phyloP scores from a whole-genome alignment of 192 early-diverging fungal species.

The Podila epicladia region DNA sequence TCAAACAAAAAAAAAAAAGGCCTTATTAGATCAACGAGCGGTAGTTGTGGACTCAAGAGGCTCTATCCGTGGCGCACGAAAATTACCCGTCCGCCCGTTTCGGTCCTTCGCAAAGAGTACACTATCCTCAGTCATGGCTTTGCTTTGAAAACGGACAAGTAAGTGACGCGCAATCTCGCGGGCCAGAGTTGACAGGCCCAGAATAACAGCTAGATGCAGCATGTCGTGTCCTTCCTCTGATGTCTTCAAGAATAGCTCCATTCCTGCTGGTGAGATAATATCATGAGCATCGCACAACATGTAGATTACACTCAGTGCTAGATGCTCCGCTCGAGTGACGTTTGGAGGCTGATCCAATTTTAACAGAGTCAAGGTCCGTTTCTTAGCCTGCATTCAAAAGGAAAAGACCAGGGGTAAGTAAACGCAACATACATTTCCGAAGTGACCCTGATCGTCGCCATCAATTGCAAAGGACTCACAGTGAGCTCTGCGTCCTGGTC shows the following conservation, averaged over 20 bases:
- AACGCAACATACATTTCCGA: no score
- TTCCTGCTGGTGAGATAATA: slow-evolving; percentile 9
- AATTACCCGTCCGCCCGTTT: slow-evolving; percentile 31
- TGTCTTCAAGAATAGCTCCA: slow-evolving; percentile 2
- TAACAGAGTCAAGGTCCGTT: slow-evolving; percentile 25
- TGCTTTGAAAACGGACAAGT: slow-evolving; percentile 6
- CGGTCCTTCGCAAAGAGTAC: slow-evolving; percentile 14
- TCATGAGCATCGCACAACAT: slow-evolving; percentile 33
- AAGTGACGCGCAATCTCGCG: slow-evolving; percentile 39
- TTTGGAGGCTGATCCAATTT: slow-evolving; percentile 22
- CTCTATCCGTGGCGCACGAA: background rate
- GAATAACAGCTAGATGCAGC: slow-evolving; percentile 29
- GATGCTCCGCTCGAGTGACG: slow-evolving; percentile 32
- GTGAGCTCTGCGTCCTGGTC: slow-evolving; percentile 13
- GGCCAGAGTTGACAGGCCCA: slow-evolving; percentile 25
- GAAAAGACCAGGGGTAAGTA: background rate
- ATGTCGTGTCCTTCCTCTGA: slow-evolving; percentile 34
- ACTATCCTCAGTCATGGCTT: background rate
- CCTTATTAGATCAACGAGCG: background rate
- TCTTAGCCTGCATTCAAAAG: slow-evolving; percentile 7
- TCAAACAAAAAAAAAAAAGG: no score
- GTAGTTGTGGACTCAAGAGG: background rate
- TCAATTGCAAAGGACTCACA: background rate
- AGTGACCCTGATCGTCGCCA: no score
- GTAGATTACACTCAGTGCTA: slow-evolving; percentile 43